phyloP scores from a whole-genome alignment of 1,284 basidiomycete species.

The Heterobasidion occidentale region DNA sequence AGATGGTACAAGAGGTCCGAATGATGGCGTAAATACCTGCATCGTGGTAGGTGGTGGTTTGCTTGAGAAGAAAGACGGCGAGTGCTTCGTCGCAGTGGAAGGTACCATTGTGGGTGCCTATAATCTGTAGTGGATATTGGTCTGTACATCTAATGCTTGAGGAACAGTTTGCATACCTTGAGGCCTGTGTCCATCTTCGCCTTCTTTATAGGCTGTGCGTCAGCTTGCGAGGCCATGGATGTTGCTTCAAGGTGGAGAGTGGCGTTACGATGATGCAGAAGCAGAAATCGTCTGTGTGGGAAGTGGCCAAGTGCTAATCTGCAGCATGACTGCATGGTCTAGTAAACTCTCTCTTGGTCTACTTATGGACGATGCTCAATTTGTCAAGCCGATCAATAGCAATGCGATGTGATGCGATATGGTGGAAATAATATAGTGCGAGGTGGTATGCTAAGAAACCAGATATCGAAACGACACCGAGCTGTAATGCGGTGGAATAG shows the following conservation, averaged over 20 bases:
- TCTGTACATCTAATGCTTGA: background rate
- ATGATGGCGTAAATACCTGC: conserved; percentile 43
- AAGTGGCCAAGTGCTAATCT: too few species aligned
- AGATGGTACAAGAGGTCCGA: background rate
- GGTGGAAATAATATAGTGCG: background rate
- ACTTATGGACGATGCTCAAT: too few species aligned
- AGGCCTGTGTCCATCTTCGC: conserved; percentile 30
- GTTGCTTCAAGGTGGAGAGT: too few species aligned
- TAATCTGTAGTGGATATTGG: conserved; percentile 35
- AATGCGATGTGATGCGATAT: background rate
- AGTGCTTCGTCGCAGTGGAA: conserved; percentile 97
- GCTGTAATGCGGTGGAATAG: background rate
- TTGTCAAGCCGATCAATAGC: too few species aligned
- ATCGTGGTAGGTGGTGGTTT: conserved; percentile 69
- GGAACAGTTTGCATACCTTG: too few species aligned
- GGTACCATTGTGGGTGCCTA: conserved; percentile 92
- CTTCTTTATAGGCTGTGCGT: conserved; percentile 26
- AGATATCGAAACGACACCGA: background rate
- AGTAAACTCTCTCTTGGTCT: too few species aligned
- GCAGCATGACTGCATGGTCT: too few species aligned
- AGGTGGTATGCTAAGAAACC: background rate
- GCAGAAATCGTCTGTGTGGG: too few species aligned
- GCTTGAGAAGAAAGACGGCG: conserved; percentile 85
- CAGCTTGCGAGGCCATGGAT: too few species aligned
- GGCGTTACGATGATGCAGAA: too few species aligned